Evolutionary conservation across 2,329 filamentous ascomycete species (phyloP), one percentile per base, ranked within the genome.

Genomic region (Trichoderma koningii): DNA sequence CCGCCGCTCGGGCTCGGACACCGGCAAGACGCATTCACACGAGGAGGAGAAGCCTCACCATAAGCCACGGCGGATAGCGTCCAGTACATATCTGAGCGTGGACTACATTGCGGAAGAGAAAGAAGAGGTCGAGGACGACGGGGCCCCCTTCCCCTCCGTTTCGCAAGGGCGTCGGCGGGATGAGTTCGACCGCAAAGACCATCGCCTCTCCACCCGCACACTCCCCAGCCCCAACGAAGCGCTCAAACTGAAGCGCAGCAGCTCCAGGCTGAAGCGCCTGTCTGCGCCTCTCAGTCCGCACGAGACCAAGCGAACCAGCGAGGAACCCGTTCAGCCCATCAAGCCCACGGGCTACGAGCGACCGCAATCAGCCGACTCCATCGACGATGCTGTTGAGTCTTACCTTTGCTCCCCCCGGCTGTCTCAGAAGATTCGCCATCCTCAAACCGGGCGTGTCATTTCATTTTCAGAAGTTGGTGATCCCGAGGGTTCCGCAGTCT

Each of bases 391-490:
- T 0, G 93, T 99, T 0, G 87, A 93, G 64, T 87, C 89, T 2
- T 99, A 96, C 73, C 82, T 98, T 7, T 87, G 88, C 71, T 92
- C 92, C 12, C 88, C 92, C 0, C 87, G 93, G 7, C 78, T 99
- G 62, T 96, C 92, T 3, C 93, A 97, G 72, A 96, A 90, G 77
- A 92, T 98, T 59, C 83, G 84, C 23, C 92, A 97, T 76, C 92
- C 93, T 0, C 89, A 91, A 66, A 96, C 91, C 0, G 93, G 93
- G 1, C 87, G 95, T 17, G 83, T 90, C 3, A 97, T 99, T 69
- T 96, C 93, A 0, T 99, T 97, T 73, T 98, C 94, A 0, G 95
- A 99, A 76, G 95, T 99, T 3, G 95, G 95, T 15, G 93, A 98
- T 75, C 88, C 93, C 0, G 87, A 94, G 50, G 95, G 95, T 1